Evolutionary conservation across 257 asterid species (phyloP), one percentile per base, ranked within the genome.

Genomic region (Nicotiana otophora): DNA sequence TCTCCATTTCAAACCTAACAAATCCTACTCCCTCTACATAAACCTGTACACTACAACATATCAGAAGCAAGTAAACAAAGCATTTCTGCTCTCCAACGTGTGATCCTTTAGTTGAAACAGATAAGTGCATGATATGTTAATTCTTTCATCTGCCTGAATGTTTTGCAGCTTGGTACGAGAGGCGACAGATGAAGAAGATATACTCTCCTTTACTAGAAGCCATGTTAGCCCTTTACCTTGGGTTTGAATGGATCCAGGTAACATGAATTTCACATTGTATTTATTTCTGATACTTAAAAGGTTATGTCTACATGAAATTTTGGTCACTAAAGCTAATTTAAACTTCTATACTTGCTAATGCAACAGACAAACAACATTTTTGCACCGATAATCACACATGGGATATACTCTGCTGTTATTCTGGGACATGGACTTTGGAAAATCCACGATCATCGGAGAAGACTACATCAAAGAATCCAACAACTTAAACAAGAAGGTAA

Each of bases 231-330:
- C 98, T 96, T 48, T 96, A 96, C 87, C 98, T 96, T 36, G 99
- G 99, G 83, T 92, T 92, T 39, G 98, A 96, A 87, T 96, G 98
- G 98, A 94, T 92, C 75, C 99, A 93, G 94, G 99, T 96, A 85
- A 83, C 80, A 70, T 83, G 5, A 7, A 30, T 63, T 57, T 17
- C 17, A 7, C 10, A 11, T 46, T 48, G 42, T 74, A 36, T 74
- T 51, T 26, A 74, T 26, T 26, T 67, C 61, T 30, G 31, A 31
- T 30, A 6, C 51, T 42, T 39, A 2, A 10, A 57, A 57, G 26
- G 26, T 57, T 17, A 23, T 57, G 63, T 17, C 63, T 26, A 4
- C 67, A 34, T 67, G 78, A 46, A 42, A 20, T 72, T 42, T 3
- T 6, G 60, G 36, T 74, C 15, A 48, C 15, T 26, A 74, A 48